Evolutionary conservation across 2,329 filamentous ascomycete genomes (phyloP).

Genomic region (Penicillium sp.): DNA sequence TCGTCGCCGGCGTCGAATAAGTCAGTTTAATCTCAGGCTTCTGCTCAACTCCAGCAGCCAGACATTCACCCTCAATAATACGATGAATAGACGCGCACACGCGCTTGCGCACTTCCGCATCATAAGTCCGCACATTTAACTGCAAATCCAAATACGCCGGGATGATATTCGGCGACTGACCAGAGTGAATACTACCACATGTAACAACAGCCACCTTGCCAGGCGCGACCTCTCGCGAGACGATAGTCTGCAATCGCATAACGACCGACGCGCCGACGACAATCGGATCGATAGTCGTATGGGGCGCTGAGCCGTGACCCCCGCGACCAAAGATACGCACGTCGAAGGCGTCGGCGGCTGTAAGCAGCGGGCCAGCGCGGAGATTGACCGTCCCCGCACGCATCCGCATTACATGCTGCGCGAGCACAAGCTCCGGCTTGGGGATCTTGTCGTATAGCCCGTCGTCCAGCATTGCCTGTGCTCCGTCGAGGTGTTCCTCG

Average conservation of each 20-base stretch:
- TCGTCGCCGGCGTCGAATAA: conserved; percentile 41
- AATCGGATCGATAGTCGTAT: conserved; percentile 42
- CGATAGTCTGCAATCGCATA: conserved; percentile 34
- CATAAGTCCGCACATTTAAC: conserved; percentile 36
- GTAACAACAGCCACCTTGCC: conserved; percentile 40
- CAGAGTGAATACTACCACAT: conserved; percentile 38
- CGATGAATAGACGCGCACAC: conserved; percentile 33
- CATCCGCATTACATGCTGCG: conserved; percentile 45
- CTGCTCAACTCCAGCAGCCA: conserved; percentile 40
- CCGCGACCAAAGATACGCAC: conserved; percentile 37
- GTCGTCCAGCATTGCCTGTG: conserved; percentile 51
- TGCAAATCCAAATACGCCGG: conserved; percentile 35
- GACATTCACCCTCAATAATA: conserved; percentile 47
- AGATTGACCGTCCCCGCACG: conserved; percentile 31
- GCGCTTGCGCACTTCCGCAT: conserved; percentile 25
- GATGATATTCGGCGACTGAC: conserved; percentile 41
- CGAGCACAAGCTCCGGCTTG: conserved; percentile 49
- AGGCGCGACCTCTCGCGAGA: conserved; percentile 34
- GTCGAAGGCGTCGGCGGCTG: conserved; percentile 31
- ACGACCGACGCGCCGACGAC: conserved; percentile 39
- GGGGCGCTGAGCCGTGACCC: conserved; percentile 39
- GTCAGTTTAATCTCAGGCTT: conserved; percentile 39
- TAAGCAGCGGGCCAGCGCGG: conserved; percentile 28
- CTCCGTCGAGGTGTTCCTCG: conserved; percentile 53
- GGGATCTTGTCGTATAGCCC: conserved; percentile 49